phyloP scores from a whole-genome alignment of 106 monocot species.

The Alisma plantagoaquatica region DNA sequence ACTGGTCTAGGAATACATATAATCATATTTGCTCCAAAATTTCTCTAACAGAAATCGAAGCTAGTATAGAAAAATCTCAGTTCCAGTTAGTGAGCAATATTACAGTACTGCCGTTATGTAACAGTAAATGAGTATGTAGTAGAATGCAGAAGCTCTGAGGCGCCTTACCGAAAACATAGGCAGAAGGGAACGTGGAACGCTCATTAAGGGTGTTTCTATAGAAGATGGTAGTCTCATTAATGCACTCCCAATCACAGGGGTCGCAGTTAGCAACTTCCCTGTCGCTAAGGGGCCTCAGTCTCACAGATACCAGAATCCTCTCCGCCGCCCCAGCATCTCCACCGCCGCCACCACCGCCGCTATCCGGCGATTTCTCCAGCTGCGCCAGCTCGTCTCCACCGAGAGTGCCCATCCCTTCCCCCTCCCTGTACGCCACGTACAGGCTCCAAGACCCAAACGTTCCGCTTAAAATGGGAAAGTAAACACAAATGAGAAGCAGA shows the following conservation, averaged over 20 bases:
- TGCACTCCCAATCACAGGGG: constrained; percentile 82
- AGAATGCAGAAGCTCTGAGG: neutral
- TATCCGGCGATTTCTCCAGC: constrained; percentile 27
- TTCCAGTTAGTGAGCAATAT: too few relatives aligned
- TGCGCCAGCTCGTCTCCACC: constrained; percentile 44
- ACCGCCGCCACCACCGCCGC: constrained; percentile 2
- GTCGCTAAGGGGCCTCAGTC: constrained; percentile 76
- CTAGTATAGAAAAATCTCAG: too few relatives aligned
- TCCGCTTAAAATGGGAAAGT: neutral
- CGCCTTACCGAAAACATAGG: constrained; percentile 75
- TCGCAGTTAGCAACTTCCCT: constrained; percentile 63
- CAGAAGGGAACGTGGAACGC: constrained; percentile 51
- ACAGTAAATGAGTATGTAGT: too few relatives aligned
- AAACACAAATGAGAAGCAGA: neutral
- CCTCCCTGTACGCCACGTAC: neutral
- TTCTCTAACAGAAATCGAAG: neutral
- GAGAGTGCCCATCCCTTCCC: constrained; percentile 46
- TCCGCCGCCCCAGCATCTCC: constrained; percentile 35
- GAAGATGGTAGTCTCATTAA: constrained; percentile 64
- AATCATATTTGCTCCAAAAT: neutral
- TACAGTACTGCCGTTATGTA: too few relatives aligned
- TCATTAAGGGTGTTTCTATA: constrained; percentile 56
- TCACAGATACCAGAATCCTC: constrained; percentile 87
- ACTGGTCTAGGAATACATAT: neutral
- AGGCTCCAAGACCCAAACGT: constrained; percentile 6